Evolutionary conservation across 495 filamentous ascomycete species (phyloP), one percentile per base, ranked within the genome.

Genomic region (Trichoderma reesei): DNA sequence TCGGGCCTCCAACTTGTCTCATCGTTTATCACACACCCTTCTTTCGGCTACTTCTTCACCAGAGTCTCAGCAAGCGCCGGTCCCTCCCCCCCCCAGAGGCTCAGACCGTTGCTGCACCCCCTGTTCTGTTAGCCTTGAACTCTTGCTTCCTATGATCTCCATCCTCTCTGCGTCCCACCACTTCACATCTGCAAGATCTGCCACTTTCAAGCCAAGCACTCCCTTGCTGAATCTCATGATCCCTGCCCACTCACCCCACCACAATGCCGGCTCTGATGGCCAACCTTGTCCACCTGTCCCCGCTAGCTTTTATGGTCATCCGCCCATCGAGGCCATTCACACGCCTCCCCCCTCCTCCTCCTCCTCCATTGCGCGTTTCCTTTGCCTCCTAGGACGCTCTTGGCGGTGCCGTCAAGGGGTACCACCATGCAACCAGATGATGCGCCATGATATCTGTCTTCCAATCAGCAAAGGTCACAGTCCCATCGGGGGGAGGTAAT

Each of bases 151-250:
- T 20, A 16, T 54, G n/a, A 18, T 16, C 46, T 26, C 26, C 26
- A 26, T 26, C 26, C 26, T 1, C 26, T 26, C 26, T 26, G 26
- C 26, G 26, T 26, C 26, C 26, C 20, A 31, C 46, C 18, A 54
- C 51, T 56, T 56, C 42, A 56, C 31, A 31, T 56, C 10, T 56
- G 51, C 51, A 56, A 56, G 51, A 56, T 56, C 51, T 56, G 26
- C 51, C 51, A 34, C 51, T 56, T 56, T 56, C 51, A 56, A 9
- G 34, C 9, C 51, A 56, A 34, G 31, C 51, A 56, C 18, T 56
- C 51, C 26, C 6, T 56, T 31, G 16, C 26, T 56, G 26, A 56
- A 56, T 56, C 51, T 56, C 51, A 56, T 56, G 51, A 56, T 56
- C 51, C 51, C 51, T 56, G 51, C 51, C 51, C 51, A 31, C 51